Evolutionary conservation across 1,284 basidiomycete species (phyloP).

Genomic region (Apiotrichum porosum): DNA sequence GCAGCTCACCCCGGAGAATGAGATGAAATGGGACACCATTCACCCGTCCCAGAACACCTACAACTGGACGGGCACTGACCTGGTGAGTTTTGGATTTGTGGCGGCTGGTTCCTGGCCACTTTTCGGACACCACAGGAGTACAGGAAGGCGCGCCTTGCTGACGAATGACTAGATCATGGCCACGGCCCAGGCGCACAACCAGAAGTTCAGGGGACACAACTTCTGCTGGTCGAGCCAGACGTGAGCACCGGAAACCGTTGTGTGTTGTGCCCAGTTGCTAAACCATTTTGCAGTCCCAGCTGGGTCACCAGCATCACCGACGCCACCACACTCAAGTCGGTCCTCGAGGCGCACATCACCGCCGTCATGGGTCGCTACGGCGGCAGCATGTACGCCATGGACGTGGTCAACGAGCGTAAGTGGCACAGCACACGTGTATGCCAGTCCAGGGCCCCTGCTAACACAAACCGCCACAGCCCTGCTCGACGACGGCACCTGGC

Average conservation of each 20-base stretch:
- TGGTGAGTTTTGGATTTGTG: no score
- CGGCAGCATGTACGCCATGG: conserved; percentile 29
- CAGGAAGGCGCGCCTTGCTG: no score
- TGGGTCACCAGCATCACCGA: conserved; percentile 37
- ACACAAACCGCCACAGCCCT: conserved; percentile 18
- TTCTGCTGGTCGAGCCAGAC: conserved; percentile 31
- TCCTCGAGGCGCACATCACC: conserved; percentile 29
- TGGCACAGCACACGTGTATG: no score
- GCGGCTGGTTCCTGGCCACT: no score
- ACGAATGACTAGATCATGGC: no score
- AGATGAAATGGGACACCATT: conserved; percentile 38
- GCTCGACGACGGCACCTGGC: conserved; percentile 31
- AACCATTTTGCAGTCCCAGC: conserved; percentile 13
- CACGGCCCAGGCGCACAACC: no score
- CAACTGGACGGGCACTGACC: conserved; percentile 33
- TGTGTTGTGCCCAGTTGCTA: no score
- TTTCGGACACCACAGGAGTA: no score
- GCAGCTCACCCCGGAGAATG: conserved; percentile 34
- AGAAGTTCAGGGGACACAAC: conserved; percentile 31
- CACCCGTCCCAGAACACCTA: conserved; percentile 27
- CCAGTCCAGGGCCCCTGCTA: neutral
- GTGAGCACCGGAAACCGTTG: conserved; percentile 2
- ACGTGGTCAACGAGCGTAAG: conserved; percentile 41
- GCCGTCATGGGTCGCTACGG: conserved; percentile 33
- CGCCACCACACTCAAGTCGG: conserved; percentile 22